phyloP scores from a whole-genome alignment of 306 rosid species.

The Datisca glomerata region DNA sequence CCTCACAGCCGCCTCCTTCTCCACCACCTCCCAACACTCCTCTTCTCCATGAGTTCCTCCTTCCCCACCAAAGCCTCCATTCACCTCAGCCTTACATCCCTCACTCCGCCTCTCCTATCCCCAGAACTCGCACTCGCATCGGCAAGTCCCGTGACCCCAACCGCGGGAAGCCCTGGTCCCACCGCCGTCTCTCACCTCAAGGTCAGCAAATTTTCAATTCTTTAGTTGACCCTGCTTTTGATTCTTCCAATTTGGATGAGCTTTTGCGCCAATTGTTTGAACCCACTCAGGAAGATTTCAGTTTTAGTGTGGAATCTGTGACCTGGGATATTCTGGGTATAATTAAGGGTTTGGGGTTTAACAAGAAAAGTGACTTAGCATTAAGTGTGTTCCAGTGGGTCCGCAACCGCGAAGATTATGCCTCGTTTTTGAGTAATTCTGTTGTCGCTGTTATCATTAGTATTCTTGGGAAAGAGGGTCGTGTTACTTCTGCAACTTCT shows the following conservation, averaged over 20 bases:
- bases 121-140: slow-evolving; percentile 31
- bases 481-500: slow-evolving; percentile 41
- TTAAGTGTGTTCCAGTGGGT: slow-evolving; percentile 47
- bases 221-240: slow-evolving; percentile 30
- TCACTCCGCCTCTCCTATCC: slow-evolving; percentile 5
- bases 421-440: slow-evolving; percentile 31
- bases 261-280: slow-evolving; percentile 23
- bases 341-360: slow-evolving; percentile 48
- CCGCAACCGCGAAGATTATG: slow-evolving; percentile 20
- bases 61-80: slow-evolving; percentile 11
- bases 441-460: slow-evolving; percentile 48
- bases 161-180: slow-evolving; percentile 73
- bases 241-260: slow-evolving; percentile 17
- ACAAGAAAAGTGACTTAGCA: slow-evolving; percentile 46
- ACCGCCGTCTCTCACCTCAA: slow-evolving; percentile 36
- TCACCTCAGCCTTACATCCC: slow-evolving; percentile 7
- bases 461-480: slow-evolving; percentile 63
- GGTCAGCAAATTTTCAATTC: slow-evolving; percentile 43
- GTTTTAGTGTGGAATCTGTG: slow-evolving; percentile 15
- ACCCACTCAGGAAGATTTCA: slow-evolving; percentile 7
- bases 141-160: slow-evolving; percentile 56
- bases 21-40: slow-evolving; percentile 28
- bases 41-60: slow-evolving; percentile 33
- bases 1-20: slow-evolving; percentile 2
- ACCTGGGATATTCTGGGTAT: slow-evolving; percentile 47